Conservation (phyloP, 2,329 filamentous ascomycete genomes). For the Albophoma yamanashiensis region DNA sequence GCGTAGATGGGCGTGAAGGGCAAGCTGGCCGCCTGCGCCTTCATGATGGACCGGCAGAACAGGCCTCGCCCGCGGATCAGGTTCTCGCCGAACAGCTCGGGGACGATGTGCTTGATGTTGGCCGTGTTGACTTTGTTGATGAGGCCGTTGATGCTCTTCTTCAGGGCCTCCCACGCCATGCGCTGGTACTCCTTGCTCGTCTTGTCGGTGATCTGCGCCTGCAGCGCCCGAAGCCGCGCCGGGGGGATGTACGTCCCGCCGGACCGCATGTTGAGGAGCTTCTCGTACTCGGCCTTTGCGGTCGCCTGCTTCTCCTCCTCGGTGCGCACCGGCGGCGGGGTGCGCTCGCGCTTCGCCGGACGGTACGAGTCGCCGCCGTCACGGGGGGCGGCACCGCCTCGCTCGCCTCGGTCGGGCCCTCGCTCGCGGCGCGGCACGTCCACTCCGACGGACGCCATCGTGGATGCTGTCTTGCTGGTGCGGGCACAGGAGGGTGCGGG, state of each 20-base stretch:
- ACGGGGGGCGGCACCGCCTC: conserved; percentile 12
- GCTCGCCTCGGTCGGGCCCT: conserved; percentile 20
- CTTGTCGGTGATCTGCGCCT: conserved; percentile 96
- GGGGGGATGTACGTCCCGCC: conserved; percentile 96
- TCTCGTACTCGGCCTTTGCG: conserved; percentile 88
- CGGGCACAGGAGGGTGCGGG: not conserved
- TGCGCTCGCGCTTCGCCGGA: conserved; percentile 23
- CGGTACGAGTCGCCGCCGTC: conserved; percentile 41
- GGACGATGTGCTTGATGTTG: conserved; percentile 96
- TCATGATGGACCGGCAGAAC: conserved; percentile 96
- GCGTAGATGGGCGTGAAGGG: conserved; percentile 96
- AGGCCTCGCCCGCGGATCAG: conserved; percentile 81
- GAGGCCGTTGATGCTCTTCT: conserved; percentile 96
- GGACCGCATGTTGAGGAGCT: conserved; percentile 82
- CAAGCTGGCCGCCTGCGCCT: conserved; percentile 89
- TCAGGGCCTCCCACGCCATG: conserved; percentile 97
- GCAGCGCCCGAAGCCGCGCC: conserved; percentile 77
- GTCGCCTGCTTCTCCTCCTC: conserved; percentile 81
- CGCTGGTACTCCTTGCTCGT: conserved; percentile 94
- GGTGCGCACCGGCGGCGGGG: conserved; percentile 33
- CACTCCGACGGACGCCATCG: conserved; percentile 36
- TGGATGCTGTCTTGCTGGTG: not conserved
- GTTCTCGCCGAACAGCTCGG: conserved; percentile 92
- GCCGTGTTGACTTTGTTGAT: conserved; percentile 99
- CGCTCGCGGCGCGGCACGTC: conserved; percentile 28